Evolutionary conservation across 805 yeast genomes (phyloP).

Genomic region (Deakozyma indianensis): DNA sequence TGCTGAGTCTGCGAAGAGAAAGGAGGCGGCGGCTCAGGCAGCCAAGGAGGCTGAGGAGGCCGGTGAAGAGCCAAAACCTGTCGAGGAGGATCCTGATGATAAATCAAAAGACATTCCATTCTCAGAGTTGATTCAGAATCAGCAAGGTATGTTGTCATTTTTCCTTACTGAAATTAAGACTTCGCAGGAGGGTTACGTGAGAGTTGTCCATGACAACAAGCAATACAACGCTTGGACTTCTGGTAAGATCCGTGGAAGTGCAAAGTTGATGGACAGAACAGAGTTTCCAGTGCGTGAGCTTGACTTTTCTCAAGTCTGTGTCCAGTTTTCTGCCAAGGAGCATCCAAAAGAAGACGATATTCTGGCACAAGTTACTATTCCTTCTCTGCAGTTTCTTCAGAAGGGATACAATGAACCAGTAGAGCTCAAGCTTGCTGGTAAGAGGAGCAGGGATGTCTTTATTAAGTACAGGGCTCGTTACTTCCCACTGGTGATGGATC

Average conservation of each 20-base stretch:
- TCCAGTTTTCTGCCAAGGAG: conserved; percentile 46
- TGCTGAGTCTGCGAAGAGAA: conserved; percentile 50
- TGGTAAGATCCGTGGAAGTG: conserved; percentile 28
- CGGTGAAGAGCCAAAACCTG: conserved; percentile 17
- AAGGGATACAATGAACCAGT: conserved; percentile 51
- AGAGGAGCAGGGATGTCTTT: conserved; percentile 25
- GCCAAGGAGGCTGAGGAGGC: conserved; percentile 18
- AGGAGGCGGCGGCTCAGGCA: conserved; percentile 13
- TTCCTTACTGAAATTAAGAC: conserved; percentile 48
- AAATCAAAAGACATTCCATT: conserved; percentile 18
- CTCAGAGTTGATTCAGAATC: conserved; percentile 40
- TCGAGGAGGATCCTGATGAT: conserved; percentile 15
- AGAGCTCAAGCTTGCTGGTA: conserved; percentile 39
- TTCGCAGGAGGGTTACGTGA: conserved; percentile 47
- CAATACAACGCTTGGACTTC: conserved; percentile 52
- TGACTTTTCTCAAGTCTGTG: conserved; percentile 51
- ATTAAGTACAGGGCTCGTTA: conserved; percentile 31
- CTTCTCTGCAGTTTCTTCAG: conserved; percentile 51
- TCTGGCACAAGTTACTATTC: conserved; percentile 47
- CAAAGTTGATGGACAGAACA: conserved; percentile 38
- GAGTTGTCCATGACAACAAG: conserved; percentile 61
- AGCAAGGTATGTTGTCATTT: conserved; percentile 64
- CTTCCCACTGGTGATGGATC: conserved; percentile 53
- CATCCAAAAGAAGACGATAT: conserved; percentile 35
- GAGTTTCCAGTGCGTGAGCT: conserved; percentile 69